Evolutionary conservation across 2,329 filamentous ascomycete genomes (phyloP).

Genomic region (Pestalotiopsis sp.): DNA sequence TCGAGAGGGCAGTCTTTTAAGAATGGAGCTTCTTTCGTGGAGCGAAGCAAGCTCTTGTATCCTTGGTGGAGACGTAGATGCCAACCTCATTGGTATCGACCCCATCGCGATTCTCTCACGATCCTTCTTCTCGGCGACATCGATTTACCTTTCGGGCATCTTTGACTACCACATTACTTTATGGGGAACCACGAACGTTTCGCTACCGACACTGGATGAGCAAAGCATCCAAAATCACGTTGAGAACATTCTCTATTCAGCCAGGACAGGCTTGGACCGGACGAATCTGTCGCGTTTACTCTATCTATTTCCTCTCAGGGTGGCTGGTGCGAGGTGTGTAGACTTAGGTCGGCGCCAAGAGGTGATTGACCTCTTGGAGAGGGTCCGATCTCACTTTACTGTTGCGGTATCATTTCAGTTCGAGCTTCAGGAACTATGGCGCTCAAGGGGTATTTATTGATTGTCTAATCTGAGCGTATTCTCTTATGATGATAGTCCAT

Average conservation of each 20-base stretch:
- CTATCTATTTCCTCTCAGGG: constrained; percentile 15
- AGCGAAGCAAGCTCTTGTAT: background rate
- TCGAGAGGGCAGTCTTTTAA: constrained; percentile 4
- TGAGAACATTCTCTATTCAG: background rate
- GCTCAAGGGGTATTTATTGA: no score
- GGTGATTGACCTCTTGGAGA: background rate
- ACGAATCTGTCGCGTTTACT: constrained; percentile 15
- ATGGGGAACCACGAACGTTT: constrained; percentile 1
- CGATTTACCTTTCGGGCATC: constrained; percentile 17
- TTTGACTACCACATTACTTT: constrained; percentile 13
- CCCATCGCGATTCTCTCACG: background rate
- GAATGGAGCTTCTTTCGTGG: background rate
- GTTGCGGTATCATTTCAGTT: constrained; percentile 1
- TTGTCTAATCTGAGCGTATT: no score
- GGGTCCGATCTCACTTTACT: background rate
- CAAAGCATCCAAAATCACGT: constrained; percentile 12
- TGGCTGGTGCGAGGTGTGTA: constrained; percentile 15
- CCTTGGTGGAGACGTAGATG: background rate
- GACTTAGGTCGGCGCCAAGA: background rate
- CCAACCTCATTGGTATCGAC: no score
- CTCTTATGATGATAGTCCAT: no score
- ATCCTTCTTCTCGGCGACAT: constrained; percentile 11
- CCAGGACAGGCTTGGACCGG: background rate
- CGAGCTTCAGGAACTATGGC: background rate
- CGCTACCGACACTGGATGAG: constrained; percentile 1